Evolutionary conservation across 768 basidiomycete species (phyloP).

Genomic region (Pulveroboletus sp.): DNA sequence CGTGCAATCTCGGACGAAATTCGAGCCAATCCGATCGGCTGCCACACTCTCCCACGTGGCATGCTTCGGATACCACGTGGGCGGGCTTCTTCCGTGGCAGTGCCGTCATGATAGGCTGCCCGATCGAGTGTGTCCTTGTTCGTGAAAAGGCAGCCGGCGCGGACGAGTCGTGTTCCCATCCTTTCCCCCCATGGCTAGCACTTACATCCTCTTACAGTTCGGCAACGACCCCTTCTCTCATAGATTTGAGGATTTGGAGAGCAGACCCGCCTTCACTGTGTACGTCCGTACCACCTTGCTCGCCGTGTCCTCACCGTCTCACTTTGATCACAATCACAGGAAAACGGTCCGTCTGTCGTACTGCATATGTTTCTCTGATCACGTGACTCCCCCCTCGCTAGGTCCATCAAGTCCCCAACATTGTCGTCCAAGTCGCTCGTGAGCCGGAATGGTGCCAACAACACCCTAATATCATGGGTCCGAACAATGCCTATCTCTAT

Average conservation of each 20-base stretch:
- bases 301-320: constrained; percentile 3
- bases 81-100: constrained; percentile 29
- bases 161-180: constrained; percentile 11
- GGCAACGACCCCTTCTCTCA: constrained; percentile 61
- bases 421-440: constrained; percentile 59
- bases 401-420: constrained; percentile 57
- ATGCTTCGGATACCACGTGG: constrained; percentile 29
- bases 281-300: constrained; percentile 34
- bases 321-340: constrained; percentile 8
- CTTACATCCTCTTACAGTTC: constrained; percentile 58
- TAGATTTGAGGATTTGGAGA: constrained; percentile 60
- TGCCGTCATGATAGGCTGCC: constrained; percentile 29
- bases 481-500: constrained; percentile 71
- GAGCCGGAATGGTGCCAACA: constrained; percentile 65
- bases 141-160: constrained; percentile 31
- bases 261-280: constrained; percentile 64
- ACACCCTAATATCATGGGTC: constrained; percentile 73
- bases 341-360: constrained; percentile 17
- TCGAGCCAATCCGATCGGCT: constrained; percentile 10
- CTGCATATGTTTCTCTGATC: neutral
- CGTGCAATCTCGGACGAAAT: no score
- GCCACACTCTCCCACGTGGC: constrained; percentile 36
- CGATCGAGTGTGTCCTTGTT: constrained; percentile 42
- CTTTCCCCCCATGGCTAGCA: constrained; percentile 31
- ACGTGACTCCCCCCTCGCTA: constrained; percentile 18